Evolutionary conservation across 139 green algal species (phyloP), one percentile per base, ranked within the genome.

Genomic region (Chlamydomonas sp.): DNA sequence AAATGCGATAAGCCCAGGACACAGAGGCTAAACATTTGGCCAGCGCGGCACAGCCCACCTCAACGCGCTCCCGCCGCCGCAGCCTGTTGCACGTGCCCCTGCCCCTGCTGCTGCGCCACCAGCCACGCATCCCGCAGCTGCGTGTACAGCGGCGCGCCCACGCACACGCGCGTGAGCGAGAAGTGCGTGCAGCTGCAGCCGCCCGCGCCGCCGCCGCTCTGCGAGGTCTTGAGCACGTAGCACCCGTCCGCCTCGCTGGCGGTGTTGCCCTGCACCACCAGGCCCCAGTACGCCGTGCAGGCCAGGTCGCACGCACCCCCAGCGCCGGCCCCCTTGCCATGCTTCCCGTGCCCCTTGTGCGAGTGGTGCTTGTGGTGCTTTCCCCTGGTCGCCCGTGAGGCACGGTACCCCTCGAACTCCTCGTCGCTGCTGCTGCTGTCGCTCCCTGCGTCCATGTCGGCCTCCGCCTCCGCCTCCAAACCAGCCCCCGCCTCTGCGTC

Each of bases 161-260:
- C n/a, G 78, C 83, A 86, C 69, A 91, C 81, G 0, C 71, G 69
- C 7, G 88, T 91, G 75, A 91, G n/a, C 0, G 63, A 68, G n/a
- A 86, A 91, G 61, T 89, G 88, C 31, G 62, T 86, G 83, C 88
- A 91, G 2, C 61, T 86, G 82, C 88, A 87, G 49, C 66, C 72
- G 0, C 5, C 58, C 3, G 17, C 71, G 20, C n/a, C 18, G 60
- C 49, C 57, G 12, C 66, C 72, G 67, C 67, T 80, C 17, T 74
- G 57, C 18, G 69, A 78, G 8, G 83, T 89, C 71, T 91, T 91
- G 31, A 91, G 83, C 17, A 91, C 75, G 77, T 82, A 91, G 69
- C 88, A 91, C 69, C 88, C 88, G 20, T 91, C 88, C 16, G 71
- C 31, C 4, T 72, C 63, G 62, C 63, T 74, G 57, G 1, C 9